A percentile compares a stretch with the other conserved stretches of the same genome.
Evolutionary conservation across 2,329 filamentous ascomycete species (phyloP).

Genomic region (Talaromyces sp.): DNA sequence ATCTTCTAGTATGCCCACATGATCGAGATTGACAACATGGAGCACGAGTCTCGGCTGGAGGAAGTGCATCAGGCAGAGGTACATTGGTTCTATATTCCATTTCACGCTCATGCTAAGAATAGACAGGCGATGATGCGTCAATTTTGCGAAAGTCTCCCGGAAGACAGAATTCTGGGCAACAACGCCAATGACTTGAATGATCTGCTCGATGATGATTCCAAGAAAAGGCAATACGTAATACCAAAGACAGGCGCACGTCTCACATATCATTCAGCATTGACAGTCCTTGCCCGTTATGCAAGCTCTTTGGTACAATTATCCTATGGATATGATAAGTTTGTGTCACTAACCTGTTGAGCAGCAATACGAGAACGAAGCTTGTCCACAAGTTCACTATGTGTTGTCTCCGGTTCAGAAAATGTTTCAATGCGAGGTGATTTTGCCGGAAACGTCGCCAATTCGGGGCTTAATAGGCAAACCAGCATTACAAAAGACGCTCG

Average conservation of each 20-base stretch:
- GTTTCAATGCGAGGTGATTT: slow-evolving; percentile 70
- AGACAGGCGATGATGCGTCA: slow-evolving; percentile 53
- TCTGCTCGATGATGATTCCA: slow-evolving; percentile 48
- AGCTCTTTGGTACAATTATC: slow-evolving; percentile 52
- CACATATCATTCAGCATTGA: slow-evolving; percentile 68
- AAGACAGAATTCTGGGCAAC: slow-evolving; percentile 63
- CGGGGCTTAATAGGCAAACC: slow-evolving; percentile 58
- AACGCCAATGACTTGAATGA: slow-evolving; percentile 53
- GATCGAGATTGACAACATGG: slow-evolving; percentile 66
- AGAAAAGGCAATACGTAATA: slow-evolving; percentile 54
- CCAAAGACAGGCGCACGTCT: slow-evolving; percentile 67
- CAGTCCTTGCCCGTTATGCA: slow-evolving; percentile 67
- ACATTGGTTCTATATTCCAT: slow-evolving; percentile 3
- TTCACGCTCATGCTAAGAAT: background rate
- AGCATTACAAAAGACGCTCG: slow-evolving; percentile 64
- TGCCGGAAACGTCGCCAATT: slow-evolving; percentile 71
- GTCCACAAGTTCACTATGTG: slow-evolving; percentile 53
- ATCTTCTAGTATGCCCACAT: slow-evolving; percentile 64
- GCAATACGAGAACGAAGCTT: slow-evolving; percentile 44
- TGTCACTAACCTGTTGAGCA: slow-evolving; percentile 16
- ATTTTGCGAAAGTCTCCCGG: slow-evolving; percentile 70
- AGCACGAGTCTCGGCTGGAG: slow-evolving; percentile 56
- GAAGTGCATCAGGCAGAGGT: slow-evolving; percentile 42
- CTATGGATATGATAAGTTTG: background rate
- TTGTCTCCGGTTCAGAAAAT: slow-evolving; percentile 51